Percentiles rank a stretch among this genome's conserved stretches.
Conservation (phyloP, 2,329 filamentous ascomycete species). For the Cytospora paraplurivora region DNA sequence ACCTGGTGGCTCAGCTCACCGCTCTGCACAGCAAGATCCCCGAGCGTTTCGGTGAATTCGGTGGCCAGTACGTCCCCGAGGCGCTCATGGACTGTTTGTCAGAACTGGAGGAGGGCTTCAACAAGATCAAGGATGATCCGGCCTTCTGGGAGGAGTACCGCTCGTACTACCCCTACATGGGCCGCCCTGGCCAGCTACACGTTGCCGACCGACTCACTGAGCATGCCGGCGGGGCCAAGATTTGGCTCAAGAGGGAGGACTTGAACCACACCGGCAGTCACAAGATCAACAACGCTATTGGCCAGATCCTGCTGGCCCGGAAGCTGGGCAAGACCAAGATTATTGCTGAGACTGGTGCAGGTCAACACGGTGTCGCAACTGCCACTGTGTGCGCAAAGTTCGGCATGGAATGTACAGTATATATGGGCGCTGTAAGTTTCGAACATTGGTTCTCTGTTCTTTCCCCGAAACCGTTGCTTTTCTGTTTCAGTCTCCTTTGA, state of each 20-base stretch:
- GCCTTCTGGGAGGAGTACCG: conserved; percentile 97
- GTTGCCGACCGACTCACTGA: conserved; percentile 85
- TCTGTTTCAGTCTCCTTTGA: too few species aligned
- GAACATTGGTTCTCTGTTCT: not conserved
- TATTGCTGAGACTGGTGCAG: conserved; percentile 96
- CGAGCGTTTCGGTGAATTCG: conserved; percentile 90
- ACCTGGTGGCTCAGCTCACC: conserved; percentile 78
- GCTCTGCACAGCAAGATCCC: conserved; percentile 80
- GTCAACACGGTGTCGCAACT: conserved; percentile 96
- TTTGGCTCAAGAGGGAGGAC: conserved; percentile 98
- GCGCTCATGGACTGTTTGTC: conserved; percentile 95
- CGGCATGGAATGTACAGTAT: conserved; percentile 95
- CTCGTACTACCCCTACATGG: conserved; percentile 97
- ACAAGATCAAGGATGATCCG: conserved; percentile 81
- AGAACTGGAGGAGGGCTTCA: conserved; percentile 89
- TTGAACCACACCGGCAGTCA: conserved; percentile 97
- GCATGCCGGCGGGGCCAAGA: conserved; percentile 86
- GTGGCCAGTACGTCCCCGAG: conserved; percentile 96
- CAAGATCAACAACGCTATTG: conserved; percentile 99
- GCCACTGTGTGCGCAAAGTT: conserved; percentile 98
- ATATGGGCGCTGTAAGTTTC: conserved; percentile 78
- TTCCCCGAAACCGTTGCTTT: not conserved
- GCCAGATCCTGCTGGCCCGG: conserved; percentile 84
- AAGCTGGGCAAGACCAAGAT: conserved; percentile 93
- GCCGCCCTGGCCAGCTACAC: conserved; percentile 88